Evolutionary conservation across 2,329 filamentous ascomycete species (phyloP), one percentile per base, ranked within the genome.

Genomic region (Venturia nashicola): DNA sequence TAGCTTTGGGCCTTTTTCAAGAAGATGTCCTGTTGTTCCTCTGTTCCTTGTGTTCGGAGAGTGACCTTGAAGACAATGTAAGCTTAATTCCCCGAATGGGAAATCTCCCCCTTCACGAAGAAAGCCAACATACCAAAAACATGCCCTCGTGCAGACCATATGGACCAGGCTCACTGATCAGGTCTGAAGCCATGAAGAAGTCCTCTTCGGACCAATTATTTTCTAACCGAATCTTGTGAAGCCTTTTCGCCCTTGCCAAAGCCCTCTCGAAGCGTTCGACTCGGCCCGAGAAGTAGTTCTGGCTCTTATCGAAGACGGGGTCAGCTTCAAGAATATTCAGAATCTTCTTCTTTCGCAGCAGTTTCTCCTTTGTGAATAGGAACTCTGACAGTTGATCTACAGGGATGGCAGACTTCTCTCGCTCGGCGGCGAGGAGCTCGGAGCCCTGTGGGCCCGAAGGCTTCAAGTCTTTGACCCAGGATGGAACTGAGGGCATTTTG

Each of bases 221-320:
- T 76, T 88, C 76, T 63, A 83, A 79, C 36, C 82, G 79, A 64
- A 93, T 77, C 70, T 87, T 84, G 63, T 85, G 82, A 69, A 92
- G 75, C 61, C 82, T 82, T 80, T 92, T 92, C 55, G 80, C 88
- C 65, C 88, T 79, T 8, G 84, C 87, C 64, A 93, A 78, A 1
- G 89, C 83, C 43, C 82, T 83, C 71, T 89, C 83, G 70, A 91
- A 85, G 60, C 85, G 82, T 66, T 89, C 86, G 32, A 83, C 80
- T 57, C 89, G 79, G 46, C 88, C 87, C 68, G 84, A 81, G 73
- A 89, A 90, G 75, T 90, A 90, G 72, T 91, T 90, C 68, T 88
- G 85, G 3, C 85, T 85, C 76, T 91, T 92, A 75, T 91, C 86
- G 68, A 92, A 91, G 63, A 90, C 81, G 61, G 83, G 82, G 65